These are phyloP conservation scores for Xylaria sp. DNA, from an alignment of 2,329 filamentous ascomycete genomes.

Conservation along the genomic window DNA sequence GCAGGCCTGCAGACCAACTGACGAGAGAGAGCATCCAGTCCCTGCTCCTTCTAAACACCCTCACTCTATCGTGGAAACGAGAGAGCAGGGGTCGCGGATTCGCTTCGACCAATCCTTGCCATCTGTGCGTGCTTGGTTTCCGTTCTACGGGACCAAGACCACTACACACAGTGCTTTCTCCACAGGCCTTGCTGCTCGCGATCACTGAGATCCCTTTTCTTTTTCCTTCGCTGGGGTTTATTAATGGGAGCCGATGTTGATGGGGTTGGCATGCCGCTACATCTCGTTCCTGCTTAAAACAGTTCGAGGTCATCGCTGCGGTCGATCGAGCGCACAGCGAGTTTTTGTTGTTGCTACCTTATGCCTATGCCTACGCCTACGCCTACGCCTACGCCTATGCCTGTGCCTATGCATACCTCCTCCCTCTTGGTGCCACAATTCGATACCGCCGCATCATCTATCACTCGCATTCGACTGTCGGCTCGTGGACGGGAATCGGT, in stretches of 20 bases:
- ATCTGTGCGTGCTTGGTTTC: slow-evolving; percentile 22
- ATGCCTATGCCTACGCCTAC: neutral
- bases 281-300: slow-evolving; percentile 9
- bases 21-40: slow-evolving; percentile 14
- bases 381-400: too few species aligned
- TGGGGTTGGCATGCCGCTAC: slow-evolving; percentile 7
- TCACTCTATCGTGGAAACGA: slow-evolving; percentile 27
- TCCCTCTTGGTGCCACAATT: slow-evolving; percentile 15
- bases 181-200: slow-evolving; percentile 18
- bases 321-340: slow-evolving; percentile 14
- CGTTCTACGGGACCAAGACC: slow-evolving; percentile 16
- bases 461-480: slow-evolving; percentile 23
- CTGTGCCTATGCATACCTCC: too few species aligned
- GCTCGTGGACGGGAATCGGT: slow-evolving; percentile 12
- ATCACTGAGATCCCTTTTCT: slow-evolving; percentile 24
- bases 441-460: slow-evolving; percentile 20
- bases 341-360: slow-evolving; percentile 7
- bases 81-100: slow-evolving; percentile 25
- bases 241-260: slow-evolving; percentile 20
- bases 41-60: slow-evolving; percentile 21
- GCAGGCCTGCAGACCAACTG: slow-evolving; percentile 20
- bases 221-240: slow-evolving; percentile 21
- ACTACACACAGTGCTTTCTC: slow-evolving; percentile 26
- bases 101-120: slow-evolving; percentile 24
- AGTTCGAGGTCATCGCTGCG: slow-evolving; percentile 9